A percentile compares a stretch with the other conserved stretches of the same genome.
Evolutionary conservation across 2,329 filamentous ascomycete species (phyloP).

Genomic region (Westerdykella ornata): DNA sequence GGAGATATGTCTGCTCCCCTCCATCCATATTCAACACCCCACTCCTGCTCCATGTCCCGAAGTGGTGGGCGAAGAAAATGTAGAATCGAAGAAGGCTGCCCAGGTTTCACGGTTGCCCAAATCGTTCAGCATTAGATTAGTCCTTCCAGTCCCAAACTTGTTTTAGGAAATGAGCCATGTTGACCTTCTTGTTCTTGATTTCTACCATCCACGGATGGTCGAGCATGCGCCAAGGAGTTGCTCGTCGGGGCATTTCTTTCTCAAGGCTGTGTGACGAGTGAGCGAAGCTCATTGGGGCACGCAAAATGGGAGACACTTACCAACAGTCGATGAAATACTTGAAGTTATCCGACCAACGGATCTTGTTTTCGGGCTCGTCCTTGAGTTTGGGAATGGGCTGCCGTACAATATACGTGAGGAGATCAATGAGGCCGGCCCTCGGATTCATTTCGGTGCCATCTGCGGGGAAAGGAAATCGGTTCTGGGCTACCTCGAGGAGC

Average conservation of each 20-base stretch:
- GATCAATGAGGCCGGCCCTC: conserved; percentile 83
- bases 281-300: conserved; percentile 11
- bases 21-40: conserved; percentile 33
- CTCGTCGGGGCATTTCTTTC: conserved; percentile 79
- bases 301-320: conserved; percentile 52
- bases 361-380: conserved; percentile 82
- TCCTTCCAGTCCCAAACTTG: conserved; percentile 98
- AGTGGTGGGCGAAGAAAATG: conserved; percentile 14
- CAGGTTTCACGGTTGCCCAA: not conserved
- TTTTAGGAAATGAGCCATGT: conserved; percentile 89
- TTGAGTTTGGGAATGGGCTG: conserved; percentile 93
- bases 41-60: conserved; percentile 21
- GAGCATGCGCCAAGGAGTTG: conserved; percentile 96
- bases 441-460: conserved; percentile 95
- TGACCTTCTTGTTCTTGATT: conserved; percentile 92
- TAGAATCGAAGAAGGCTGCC: conserved; percentile 5
- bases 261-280: conserved; percentile 60
- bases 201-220: conserved; percentile 99
- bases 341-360: conserved; percentile 94
- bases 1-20: conserved; percentile 6
- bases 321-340: conserved; percentile 99
- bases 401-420: conserved; percentile 94
- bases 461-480: conserved; percentile 95
- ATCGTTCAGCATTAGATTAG: conserved; percentile 27
- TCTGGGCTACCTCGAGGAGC: conserved; percentile 96